phyloP scores from a whole-genome alignment of 2,329 filamentous ascomycete species.

The Exophiala aquamarina region DNA sequence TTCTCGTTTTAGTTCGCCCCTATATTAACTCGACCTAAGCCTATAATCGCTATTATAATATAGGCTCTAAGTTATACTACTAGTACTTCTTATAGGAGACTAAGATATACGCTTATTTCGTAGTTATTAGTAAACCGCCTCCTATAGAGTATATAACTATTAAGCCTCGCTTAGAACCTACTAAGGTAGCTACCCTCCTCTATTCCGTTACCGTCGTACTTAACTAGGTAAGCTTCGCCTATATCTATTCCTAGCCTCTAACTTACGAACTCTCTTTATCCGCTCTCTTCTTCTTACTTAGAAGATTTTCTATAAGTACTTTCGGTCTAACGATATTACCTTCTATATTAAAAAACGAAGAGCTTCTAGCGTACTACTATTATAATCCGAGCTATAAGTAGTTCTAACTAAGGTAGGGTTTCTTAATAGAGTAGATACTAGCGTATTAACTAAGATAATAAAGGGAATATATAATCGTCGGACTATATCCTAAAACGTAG shows the following conservation, averaged over 20 bases:
- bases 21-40: neutral
- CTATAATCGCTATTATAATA: neutral
- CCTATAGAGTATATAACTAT: neutral
- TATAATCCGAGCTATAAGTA: no score
- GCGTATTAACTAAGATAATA: no score
- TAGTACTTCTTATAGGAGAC: neutral
- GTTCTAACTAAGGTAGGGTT: no score
- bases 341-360: constrained; percentile 1
- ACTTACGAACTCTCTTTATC: neutral
- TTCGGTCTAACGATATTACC: neutral
- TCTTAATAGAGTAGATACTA: no score
- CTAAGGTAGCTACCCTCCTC: neutral
- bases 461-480: no score
- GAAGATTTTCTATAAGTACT: neutral
- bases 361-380: neutral
- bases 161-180: neutral
- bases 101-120: neutral
- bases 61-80: neutral
- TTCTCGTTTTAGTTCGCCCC: neutral
- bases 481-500: no score
- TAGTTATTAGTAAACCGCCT: neutral
- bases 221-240: neutral
- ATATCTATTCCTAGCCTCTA: neutral
- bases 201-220: neutral
- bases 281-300: neutral